Base-by-base conservation (phyloP, 208 protist genomes). In the Angomonas desouzai region DNA sequence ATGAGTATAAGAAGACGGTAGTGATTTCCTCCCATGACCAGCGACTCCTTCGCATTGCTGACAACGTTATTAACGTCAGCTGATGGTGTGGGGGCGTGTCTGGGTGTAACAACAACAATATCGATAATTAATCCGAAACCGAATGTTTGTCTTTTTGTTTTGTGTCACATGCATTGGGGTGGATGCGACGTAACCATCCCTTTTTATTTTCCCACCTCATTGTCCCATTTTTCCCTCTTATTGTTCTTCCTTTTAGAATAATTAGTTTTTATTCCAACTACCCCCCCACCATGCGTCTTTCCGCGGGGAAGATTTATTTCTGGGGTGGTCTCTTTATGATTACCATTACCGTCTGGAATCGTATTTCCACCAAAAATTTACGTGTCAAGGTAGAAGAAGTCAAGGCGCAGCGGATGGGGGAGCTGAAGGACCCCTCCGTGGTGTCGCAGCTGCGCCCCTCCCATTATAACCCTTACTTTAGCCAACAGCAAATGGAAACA, bases 201-300 rank as follows among this genome's bases (percentile, higher is more conserved):
- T n/a, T n/a, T n/a, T n/a, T n/a, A n/a, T n/a, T n/a, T n/a, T n/a
- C n/a, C n/a, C n/a, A n/a, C n/a, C n/a, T n/a, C n/a, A n/a, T n/a
- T n/a, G n/a, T n/a, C n/a, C n/a, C n/a, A n/a, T n/a, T n/a, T n/a
- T n/a, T n/a, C n/a, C n/a, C n/a, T n/a, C n/a, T n/a, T n/a, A n/a
- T n/a, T n/a, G n/a, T n/a, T n/a, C n/a, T n/a, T n/a, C n/a, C n/a
- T 62, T 16, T 38, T 20, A 49, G 36, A 28, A 29, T 53, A 0
- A 62, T 33, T 20, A n/a, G n/a, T n/a, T n/a, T n/a, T n/a, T n/a
- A n/a, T n/a, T n/a, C n/a, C n/a, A n/a, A n/a, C n/a, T n/a, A n/a
- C n/a, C n/a, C n/a, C n/a, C n/a, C n/a, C n/a, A n/a, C n/a, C n/a
- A 92, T 92, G 85, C 81, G 85, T 23, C 72, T 92, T 45, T 77